Percentiles rank a stretch among this genome's conserved stretches.
Evolutionary conservation across 495 filamentous ascomycete species (phyloP).

Genomic region (Cudoniella acicularis): DNA sequence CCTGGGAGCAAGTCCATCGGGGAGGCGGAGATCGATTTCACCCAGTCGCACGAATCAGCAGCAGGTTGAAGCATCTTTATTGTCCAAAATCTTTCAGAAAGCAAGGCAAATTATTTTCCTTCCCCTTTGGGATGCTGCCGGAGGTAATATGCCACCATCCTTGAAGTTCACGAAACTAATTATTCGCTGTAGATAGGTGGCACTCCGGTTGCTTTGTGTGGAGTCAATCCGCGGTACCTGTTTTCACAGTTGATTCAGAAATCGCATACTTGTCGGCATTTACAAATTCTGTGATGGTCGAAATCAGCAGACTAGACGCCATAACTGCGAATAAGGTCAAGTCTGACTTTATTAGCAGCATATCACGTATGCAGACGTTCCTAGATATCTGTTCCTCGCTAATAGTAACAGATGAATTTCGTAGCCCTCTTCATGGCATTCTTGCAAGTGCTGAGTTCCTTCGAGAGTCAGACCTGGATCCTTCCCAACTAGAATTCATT

Average conservation of each 20-base stretch:
- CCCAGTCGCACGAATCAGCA: conserved; percentile 2
- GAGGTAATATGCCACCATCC: conserved; percentile 11
- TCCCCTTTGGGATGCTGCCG: conserved; percentile 67
- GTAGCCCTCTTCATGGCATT: conserved; percentile 60
- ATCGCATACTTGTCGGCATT: conserved; percentile 48
- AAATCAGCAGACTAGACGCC: conserved; percentile 47
- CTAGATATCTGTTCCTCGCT: background rate
- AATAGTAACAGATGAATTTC: conserved; percentile 52
- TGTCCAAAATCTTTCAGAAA: conserved; percentile 34
- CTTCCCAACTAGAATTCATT: conserved; percentile 46
- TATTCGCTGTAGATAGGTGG: conserved; percentile 47
- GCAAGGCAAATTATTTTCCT: conserved; percentile 53
- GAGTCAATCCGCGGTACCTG: conserved; percentile 41
- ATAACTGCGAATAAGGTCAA: conserved; percentile 45
- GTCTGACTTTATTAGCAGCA: conserved; percentile 63
- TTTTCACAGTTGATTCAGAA: conserved; percentile 41
- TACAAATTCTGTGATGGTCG: conserved; percentile 47
- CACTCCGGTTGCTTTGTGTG: conserved; percentile 65
- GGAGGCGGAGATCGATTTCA: conserved; percentile 4
- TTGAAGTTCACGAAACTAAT: background rate
- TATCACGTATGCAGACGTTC: conserved; percentile 42
- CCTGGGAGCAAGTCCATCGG: conserved; percentile 3
- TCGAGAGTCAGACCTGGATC: conserved; percentile 49
- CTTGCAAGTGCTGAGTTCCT: conserved; percentile 64
- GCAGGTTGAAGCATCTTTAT: conserved; percentile 11